Evolutionary conservation across 2,329 filamentous ascomycete genomes (phyloP), one percentile per base, ranked within the genome.

Genomic region (Penicillium psychrosexuale): DNA sequence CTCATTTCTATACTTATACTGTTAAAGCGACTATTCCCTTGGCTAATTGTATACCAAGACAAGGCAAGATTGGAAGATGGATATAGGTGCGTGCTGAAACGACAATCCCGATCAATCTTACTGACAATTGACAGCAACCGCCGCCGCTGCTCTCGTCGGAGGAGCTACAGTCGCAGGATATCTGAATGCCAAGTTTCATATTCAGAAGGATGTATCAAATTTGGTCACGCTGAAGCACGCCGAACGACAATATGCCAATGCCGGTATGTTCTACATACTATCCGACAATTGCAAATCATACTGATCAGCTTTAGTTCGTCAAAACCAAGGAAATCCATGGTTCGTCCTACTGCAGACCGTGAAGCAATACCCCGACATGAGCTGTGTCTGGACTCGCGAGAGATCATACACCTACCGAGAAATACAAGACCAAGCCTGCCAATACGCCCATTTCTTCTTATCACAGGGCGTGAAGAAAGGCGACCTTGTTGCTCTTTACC

Each of bases 301-400:
- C 55, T 57, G 6, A 56, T 28, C 3, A 38, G 17, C 47, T 55
- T 2, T 12, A 81, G 82, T 76, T 22, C 73, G 77, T 50, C 75
- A 80, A 40, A 81, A 82, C 12, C 77, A 80, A 22, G 63, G 79
- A 8, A 88, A 83, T 22, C 75, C 84, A 1, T 91, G 86, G 80
- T 88, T 89, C 69, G 72, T 82, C 52, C 85, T 91, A 66, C 82
- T 86, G 65, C 74, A 79, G 12, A 73, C 80, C 8, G 84, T 80
- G 13, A 75, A 78, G 40, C 71, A 74, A 19, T 77, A 81, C 30
- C 81, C 80, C 0, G 74, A 82, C 51, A 77, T 79, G 42, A 77
- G 82, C 55, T 84, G 83, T 61, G 80, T 91, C 62, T 91, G 88
- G 88, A 87, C 85, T 37, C 82, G 85, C 11, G 76, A 77, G 42